Base-by-base conservation (phyloP, 2,329 filamentous ascomycete species). In the Phoma herbarum region DNA sequence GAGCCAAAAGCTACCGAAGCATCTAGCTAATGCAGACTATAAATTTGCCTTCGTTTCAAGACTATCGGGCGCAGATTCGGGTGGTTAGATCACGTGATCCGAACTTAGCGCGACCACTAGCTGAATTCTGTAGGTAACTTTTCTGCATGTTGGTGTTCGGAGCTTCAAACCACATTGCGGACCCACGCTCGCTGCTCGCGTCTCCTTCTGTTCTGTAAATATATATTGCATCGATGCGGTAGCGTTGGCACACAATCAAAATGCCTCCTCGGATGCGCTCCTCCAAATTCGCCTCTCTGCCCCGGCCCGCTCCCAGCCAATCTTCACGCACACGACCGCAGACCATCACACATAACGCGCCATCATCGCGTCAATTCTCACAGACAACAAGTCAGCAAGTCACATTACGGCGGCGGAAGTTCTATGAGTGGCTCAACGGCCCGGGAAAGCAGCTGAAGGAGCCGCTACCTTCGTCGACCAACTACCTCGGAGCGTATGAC, bases 371-470 rank as follows among this genome's bases (percentile, higher is more conserved):
- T 39, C 66, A 72, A 12, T 77, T 77, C 52, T 77, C 75, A 57
- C 74, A 76, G 44, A 73, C 76, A 64, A 69, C 73, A 67, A 72
- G 70, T 60, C 70, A 67, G 29, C 73, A 72, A 49, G 65, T 79
- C 56, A 87, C 84, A 42, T 78, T 78, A 63, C 79, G 84, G 41
- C 83, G 85, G 59, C 77, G 80, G 57, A 76, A 82, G 48, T 87
- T 88, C 80, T 86, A 83, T 66, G 75, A 78, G 61, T 89, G 86
- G 86, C 79, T 89, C 35, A 82, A 84, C 60, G 83, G 83, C 1
- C 82, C 83, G 26, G 84, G 84, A 10, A 74, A 72, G 63, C 75
- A 71, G 22, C 82, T 86, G 65, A 79, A 78, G 52, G 68, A 82
- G 12, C 83, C 82, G 41, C 66, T 84, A 2, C 78, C 79, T 0